These are phyloP conservation scores for Angomonas deanei DNA, from an alignment of 208 protist species.

Conservation along the genomic window DNA sequence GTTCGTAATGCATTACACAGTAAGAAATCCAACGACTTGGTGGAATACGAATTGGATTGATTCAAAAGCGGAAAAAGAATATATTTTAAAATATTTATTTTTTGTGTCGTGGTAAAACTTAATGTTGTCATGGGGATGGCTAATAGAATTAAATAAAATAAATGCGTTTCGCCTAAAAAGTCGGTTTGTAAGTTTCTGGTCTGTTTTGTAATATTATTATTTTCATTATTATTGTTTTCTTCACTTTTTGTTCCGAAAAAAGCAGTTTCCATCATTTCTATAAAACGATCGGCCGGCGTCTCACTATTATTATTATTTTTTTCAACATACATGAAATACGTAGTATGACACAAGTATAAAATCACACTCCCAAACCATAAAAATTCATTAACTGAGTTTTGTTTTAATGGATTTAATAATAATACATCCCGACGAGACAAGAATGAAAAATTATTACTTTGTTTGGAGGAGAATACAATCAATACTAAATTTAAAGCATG, in stretches of 20 bases:
- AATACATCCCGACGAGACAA: neutral
- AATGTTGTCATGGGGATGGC: too few relatives aligned
- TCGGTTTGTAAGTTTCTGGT: too few relatives aligned
- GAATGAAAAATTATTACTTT: neutral
- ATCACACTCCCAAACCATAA: neutral
- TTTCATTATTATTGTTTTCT: slow-evolving; percentile 5
- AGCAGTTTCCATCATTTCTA: neutral
- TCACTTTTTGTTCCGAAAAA: neutral
- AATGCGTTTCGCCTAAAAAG: too few relatives aligned
- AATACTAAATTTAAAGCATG: neutral
- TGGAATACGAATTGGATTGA: too few relatives aligned
- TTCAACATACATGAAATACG: neutral
- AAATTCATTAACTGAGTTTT: neutral
- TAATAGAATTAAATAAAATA: too few relatives aligned
- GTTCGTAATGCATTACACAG: too few relatives aligned
- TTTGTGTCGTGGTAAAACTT: too few relatives aligned
- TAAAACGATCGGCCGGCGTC: neutral
- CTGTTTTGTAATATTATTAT: neutral
- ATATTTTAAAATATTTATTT: too few relatives aligned
- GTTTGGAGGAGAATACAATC: neutral
- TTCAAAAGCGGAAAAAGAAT: too few relatives aligned
- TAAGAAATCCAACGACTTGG: too few relatives aligned
- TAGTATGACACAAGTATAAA: neutral
- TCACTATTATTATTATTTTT: slow-evolving; percentile 6
- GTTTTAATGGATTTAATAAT: neutral